Evolutionary conservation across 106 monocot species (phyloP).

Genomic region (Agapanthus africanus): DNA sequence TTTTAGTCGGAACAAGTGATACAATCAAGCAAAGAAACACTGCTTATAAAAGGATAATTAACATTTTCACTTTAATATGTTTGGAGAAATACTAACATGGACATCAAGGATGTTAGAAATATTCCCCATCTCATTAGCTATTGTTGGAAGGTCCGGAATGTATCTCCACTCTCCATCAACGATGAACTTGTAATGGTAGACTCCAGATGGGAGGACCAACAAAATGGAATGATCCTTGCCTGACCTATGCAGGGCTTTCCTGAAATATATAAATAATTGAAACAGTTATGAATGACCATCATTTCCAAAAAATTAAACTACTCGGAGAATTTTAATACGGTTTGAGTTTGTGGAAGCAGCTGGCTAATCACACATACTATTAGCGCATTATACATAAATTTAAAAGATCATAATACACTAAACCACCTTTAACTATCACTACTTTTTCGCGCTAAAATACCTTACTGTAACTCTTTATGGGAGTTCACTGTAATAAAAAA

Average conservation of each 20-base stretch:
- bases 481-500: no score
- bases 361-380: no score
- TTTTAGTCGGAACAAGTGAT: not conserved
- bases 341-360: not conserved
- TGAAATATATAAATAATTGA: slow-evolving; percentile 10
- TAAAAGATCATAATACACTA: no score
- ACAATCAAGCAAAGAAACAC: not conserved
- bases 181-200: slow-evolving; percentile 71
- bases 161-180: slow-evolving; percentile 76
- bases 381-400: no score
- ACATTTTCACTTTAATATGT: not conserved
- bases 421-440: no score
- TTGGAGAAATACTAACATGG: slow-evolving; percentile 37
- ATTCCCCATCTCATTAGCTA: slow-evolving; percentile 49
- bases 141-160: slow-evolving; percentile 52
- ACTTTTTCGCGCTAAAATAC: no score
- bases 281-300: not conserved
- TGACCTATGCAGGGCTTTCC: slow-evolving; percentile 61
- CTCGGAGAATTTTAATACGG: not conserved
- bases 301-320: not conserved
- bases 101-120: slow-evolving; percentile 68
- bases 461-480: no score
- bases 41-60: not conserved
- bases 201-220: slow-evolving; percentile 70
- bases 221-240: slow-evolving; percentile 82